These are phyloP conservation scores for Fusarium dimerum DNA, from an alignment of 2,329 filamentous ascomycete genomes.

Conservation along the genomic window DNA sequence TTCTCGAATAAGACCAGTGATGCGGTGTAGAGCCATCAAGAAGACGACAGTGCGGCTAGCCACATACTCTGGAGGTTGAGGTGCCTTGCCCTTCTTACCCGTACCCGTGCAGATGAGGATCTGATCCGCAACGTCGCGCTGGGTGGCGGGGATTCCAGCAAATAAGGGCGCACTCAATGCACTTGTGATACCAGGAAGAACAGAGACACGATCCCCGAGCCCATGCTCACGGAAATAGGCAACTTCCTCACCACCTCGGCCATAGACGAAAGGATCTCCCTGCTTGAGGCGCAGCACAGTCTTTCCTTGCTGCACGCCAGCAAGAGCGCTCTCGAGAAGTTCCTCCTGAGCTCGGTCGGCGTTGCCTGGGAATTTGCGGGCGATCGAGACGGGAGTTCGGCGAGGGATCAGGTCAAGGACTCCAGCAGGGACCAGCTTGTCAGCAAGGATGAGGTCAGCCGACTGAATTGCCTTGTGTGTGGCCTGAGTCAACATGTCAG, in stretches of 20 bases:
- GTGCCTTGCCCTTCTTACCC: constrained; percentile 82
- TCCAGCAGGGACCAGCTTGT: constrained; percentile 81
- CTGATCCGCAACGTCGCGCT: constrained; percentile 87
- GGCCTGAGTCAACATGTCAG: constrained; percentile 83
- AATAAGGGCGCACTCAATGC: constrained; percentile 87
- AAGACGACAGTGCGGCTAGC: constrained; percentile 83
- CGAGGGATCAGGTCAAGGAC: constrained; percentile 90
- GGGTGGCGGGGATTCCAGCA: constrained; percentile 83
- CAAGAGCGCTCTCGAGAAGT: constrained; percentile 75
- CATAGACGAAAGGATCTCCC: constrained; percentile 95
- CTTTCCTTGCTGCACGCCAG: constrained; percentile 65
- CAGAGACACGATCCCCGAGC: constrained; percentile 61
- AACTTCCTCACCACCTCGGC: constrained; percentile 90
- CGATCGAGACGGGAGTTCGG: constrained; percentile 85
- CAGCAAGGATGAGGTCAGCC: constrained; percentile 79
- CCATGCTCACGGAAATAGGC: constrained; percentile 77
- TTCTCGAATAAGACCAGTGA: constrained; percentile 71
- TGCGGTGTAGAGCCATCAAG: constrained; percentile 89
- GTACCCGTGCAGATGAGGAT: constrained; percentile 96
- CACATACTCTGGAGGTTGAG: constrained; percentile 78
- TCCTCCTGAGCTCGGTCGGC: constrained; percentile 92
- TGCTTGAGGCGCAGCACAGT: constrained; percentile 91
- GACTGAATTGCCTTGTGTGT: constrained; percentile 74
- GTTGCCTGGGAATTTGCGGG: constrained; percentile 96
- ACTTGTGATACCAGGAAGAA: constrained; percentile 89